Conservation (phyloP, 1,284 basidiomycete genomes). For the Anthracocystis panici-leucophaei region DNA sequence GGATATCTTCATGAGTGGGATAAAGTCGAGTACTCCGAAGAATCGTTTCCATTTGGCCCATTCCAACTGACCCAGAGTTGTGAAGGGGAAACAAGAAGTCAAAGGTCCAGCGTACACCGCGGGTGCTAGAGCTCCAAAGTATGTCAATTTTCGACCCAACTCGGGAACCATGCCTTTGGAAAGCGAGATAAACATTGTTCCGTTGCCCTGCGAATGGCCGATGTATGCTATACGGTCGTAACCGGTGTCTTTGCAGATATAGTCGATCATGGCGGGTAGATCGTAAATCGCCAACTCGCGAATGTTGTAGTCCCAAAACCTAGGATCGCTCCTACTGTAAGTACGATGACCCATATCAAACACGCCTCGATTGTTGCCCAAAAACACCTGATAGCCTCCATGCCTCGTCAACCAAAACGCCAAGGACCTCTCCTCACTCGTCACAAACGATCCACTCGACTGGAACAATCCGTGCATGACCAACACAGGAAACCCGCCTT, state of each 20-base stretch:
- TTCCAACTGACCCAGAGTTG: conserved; percentile 66
- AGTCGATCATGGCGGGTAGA: conserved; percentile 75
- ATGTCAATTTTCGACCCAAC: conserved; percentile 74
- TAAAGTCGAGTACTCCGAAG: conserved; percentile 76
- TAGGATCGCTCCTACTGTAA: conserved; percentile 73
- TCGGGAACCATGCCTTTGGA: conserved; percentile 75
- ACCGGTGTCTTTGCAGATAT: conserved; percentile 74
- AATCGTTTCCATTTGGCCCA: conserved; percentile 75
- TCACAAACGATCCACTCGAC: conserved; percentile 76
- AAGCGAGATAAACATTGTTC: conserved; percentile 67
- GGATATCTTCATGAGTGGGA: conserved; percentile 75
- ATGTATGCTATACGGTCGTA: conserved; percentile 75
- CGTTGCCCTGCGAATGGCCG: conserved; percentile 76
- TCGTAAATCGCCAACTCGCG: conserved; percentile 76
- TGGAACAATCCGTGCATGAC: conserved; percentile 77
- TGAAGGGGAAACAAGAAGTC: conserved; percentile 75
- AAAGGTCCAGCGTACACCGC: conserved; percentile 76
- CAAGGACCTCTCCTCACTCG: conserved; percentile 75
- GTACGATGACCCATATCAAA: conserved; percentile 76
- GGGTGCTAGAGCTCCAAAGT: conserved; percentile 76
- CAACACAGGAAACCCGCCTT: conserved; percentile 75
- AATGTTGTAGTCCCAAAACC: conserved; percentile 78
- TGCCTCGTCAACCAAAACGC: conserved; percentile 77
- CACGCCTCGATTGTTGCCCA: conserved; percentile 76
- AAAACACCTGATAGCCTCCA: conserved; percentile 75